Evolutionary conservation across 169 alveolate genomes (phyloP).

Genomic region (Cryptosporidium canis): DNA sequence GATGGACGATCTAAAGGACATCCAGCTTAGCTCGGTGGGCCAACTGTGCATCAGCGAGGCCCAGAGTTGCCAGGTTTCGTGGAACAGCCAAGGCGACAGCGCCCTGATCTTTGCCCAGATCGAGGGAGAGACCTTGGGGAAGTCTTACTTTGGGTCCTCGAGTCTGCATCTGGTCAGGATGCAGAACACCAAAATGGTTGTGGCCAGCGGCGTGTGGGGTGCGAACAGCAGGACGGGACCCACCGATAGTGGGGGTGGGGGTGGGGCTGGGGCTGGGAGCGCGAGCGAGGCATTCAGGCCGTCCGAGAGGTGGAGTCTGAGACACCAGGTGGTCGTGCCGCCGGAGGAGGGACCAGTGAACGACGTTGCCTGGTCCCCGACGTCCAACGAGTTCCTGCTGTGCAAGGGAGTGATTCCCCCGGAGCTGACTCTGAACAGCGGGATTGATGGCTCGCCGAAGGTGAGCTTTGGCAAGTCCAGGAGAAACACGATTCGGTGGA

Average conservation of each 20-base stretch:
- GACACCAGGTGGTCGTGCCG: conserved; percentile 35
- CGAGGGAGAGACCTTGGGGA: conserved; percentile 67
- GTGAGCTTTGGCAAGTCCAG: conserved; percentile 32
- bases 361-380: conserved; percentile 80
- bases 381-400: conserved; percentile 76
- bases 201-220: conserved; percentile 4
- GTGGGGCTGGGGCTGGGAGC: background rate
- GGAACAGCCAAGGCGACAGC: conserved; percentile 45
- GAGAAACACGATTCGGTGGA: conserved; percentile 76
- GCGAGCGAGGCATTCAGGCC: background rate
- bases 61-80: conserved; percentile 42
- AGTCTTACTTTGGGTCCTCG: conserved; percentile 63
- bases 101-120: conserved; percentile 34
- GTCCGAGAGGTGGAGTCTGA: conserved; percentile 28
- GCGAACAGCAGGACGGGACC: no score
- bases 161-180: conserved; percentile 49
- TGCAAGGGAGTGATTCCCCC: conserved; percentile 77
- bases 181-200: conserved; percentile 31
- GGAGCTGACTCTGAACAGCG: conserved; percentile 67
- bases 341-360: conserved; percentile 74
- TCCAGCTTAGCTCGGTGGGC: background rate
- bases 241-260: background rate
- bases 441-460: conserved; percentile 40
- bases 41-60: conserved; percentile 3
- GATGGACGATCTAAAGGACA: background rate